Conservation (phyloP, 306 rosid species). For the Acacia melanoxylon region DNA sequence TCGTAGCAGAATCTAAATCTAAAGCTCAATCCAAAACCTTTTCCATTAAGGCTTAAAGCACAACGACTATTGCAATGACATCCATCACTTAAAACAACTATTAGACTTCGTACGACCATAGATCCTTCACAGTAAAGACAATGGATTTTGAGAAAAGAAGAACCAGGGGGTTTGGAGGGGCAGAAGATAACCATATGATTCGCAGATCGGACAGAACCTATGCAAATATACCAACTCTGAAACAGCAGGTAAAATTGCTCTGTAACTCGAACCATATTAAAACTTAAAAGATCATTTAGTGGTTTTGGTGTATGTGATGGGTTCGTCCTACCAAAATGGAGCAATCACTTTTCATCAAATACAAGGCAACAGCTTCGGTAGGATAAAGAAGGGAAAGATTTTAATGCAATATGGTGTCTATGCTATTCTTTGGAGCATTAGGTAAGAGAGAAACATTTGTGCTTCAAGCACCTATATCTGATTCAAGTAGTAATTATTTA, state of each 20-base stretch:
- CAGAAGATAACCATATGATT: background rate
- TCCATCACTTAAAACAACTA: background rate
- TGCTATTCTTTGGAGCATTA: background rate
- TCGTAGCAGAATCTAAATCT: background rate
- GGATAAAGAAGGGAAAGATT: background rate
- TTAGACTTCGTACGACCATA: background rate
- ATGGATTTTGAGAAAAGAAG: background rate
- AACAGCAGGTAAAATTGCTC: background rate
- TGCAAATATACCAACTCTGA: background rate
- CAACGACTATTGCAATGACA: background rate
- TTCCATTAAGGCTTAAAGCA: background rate
- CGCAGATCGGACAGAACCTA: background rate
- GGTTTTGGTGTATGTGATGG: background rate
- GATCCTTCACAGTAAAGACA: background rate
- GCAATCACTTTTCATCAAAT: background rate
- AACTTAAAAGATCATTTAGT: background rate
- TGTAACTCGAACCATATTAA: background rate
- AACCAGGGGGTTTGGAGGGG: background rate
- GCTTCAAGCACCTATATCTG: background rate
- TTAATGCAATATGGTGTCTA: background rate
- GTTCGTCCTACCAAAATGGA: background rate
- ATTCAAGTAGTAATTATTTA: background rate
- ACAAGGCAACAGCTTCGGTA: background rate
- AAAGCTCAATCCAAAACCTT: background rate
- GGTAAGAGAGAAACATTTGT: background rate